These are phyloP conservation scores for Monosporascus sp. DNA, from an alignment of 2,329 filamentous ascomycete species.

Conservation along the genomic window DNA sequence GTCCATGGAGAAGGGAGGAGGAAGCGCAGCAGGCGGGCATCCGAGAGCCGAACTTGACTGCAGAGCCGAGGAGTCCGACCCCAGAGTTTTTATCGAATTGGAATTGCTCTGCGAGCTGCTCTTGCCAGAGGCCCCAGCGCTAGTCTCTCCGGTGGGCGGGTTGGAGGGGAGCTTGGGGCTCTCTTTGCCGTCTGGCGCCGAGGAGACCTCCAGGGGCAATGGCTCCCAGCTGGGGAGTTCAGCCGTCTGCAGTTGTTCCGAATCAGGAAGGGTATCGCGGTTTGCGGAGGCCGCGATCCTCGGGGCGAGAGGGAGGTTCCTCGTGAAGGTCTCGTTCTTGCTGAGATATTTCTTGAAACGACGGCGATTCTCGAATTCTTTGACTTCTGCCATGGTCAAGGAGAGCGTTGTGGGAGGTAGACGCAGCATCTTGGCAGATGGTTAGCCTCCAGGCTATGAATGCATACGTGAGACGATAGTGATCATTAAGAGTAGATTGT, in stretches of 20 bases:
- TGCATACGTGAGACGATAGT: too few species aligned
- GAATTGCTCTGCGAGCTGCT: not conserved
- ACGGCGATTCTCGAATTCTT: conserved; percentile 31
- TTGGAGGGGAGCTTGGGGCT: too few species aligned
- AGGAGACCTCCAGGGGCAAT: not conserved
- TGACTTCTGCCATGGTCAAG: conserved; percentile 36
- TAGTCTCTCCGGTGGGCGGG: too few species aligned
- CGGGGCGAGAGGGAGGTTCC: conserved; percentile 12
- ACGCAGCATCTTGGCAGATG: conserved; percentile 33
- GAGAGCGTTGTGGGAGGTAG: conserved; percentile 33
- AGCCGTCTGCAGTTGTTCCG: conserved; percentile 1
- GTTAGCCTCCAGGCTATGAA: too few species aligned
- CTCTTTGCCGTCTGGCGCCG: not conserved
- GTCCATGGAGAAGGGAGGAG: conserved; percentile 24
- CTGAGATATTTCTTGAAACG: conserved; percentile 28
- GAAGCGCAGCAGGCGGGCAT: conserved; percentile 16
- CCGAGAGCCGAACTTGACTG: conserved; percentile 7
- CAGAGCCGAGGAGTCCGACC: conserved; percentile 12
- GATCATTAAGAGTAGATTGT: not conserved
- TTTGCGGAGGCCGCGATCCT: conserved; percentile 2
- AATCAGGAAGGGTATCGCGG: too few species aligned
- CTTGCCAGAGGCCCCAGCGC: not conserved
- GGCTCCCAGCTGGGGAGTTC: not conserved
- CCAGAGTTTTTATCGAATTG: conserved; percentile 2
- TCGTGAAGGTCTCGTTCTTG: conserved; percentile 15